Evolutionary conservation across 2,329 filamentous ascomycete genomes (phyloP).

Genomic region (Allantophomopsis cytisporea): DNA sequence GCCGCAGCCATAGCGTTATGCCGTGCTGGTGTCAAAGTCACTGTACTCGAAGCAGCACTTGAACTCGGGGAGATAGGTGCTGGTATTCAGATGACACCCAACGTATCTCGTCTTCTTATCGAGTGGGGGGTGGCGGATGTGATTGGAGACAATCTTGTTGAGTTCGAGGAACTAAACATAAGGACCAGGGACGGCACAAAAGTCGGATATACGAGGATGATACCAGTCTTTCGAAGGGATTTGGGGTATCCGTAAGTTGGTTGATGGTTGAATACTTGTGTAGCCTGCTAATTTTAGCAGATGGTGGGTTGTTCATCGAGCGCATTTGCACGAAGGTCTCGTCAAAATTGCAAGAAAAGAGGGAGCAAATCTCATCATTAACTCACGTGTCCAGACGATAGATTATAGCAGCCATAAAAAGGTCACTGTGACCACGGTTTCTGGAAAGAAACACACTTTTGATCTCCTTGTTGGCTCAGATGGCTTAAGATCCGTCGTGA

Average conservation of each 20-base stretch:
- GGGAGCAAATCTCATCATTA: slow-evolving; percentile 23
- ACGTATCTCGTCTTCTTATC: slow-evolving; percentile 6
- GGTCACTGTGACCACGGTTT: slow-evolving; percentile 18
- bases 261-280: background rate
- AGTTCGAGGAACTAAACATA: slow-evolving; percentile 8
- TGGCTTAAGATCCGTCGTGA: slow-evolving; percentile 23
- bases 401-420: slow-evolving; percentile 11
- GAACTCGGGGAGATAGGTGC: slow-evolving; percentile 20
- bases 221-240: background rate
- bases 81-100: slow-evolving; percentile 9
- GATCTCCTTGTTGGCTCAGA: slow-evolving; percentile 24
- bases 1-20: slow-evolving; percentile 12
- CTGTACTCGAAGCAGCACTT: slow-evolving; percentile 20
- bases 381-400: slow-evolving; percentile 20
- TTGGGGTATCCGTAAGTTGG: background rate
- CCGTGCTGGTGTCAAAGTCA: slow-evolving; percentile 16
- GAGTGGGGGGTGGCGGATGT: slow-evolving; percentile 6
- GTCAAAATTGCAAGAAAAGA: slow-evolving; percentile 20
- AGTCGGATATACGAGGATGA: slow-evolving; percentile 6
- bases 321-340: slow-evolving; percentile 29
- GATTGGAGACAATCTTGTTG: slow-evolving; percentile 4
- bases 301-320: slow-evolving; percentile 31
- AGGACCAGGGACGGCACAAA: slow-evolving; percentile 5
- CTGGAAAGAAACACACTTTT: slow-evolving; percentile 16
- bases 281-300: background rate